Evolutionary conservation across 2,329 filamentous ascomycete genomes (phyloP), one percentile per base, ranked within the genome.

Genomic region (Aspergillus pseudotamarii): DNA sequence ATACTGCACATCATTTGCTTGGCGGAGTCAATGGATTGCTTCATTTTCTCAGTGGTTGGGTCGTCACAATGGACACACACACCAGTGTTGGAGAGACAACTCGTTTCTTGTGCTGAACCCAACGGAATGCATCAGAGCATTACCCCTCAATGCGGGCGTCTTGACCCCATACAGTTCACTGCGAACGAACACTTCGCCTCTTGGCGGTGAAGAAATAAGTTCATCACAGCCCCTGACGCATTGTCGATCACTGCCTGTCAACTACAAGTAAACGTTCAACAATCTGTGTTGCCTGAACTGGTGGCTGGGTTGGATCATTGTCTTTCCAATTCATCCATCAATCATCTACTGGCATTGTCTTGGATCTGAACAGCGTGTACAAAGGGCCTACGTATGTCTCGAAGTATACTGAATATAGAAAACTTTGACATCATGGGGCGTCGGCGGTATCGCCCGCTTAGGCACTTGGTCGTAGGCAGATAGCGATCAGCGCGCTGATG

Each of bases 141-240:
- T 36, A 54, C 51, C 30, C 51, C 51, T 53, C 50, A 53, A 53
- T 53, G 26, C 8, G 23, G 48, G 28, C 23, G 6, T 8, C 14
- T 36, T 14, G 34, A 16, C 34, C 34, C 34, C 34, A 36, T 36
- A 36, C 34, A n/a, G 3, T n/a, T 41, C 3, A 4, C 16, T 41
- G 3, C 19, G 1, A 41, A 6, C 38, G 38, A 19, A 8, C 38
- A 41, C 16, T 41, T 41, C 38, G n/a, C 16, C 38, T 53, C 58
- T 59, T 59, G 58, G 59, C 59, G 21, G n/a, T 46, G 43, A 32
- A 45, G 21, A 45, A 45, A 45, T 6, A 21, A 23, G 26, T 32
- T 23, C 36, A 28, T 30, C 58, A 57, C 59, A 61, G 54, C 59
- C 59, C 54, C 59, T 50, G 50, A 60, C 34, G 59, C 54, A n/a